Evolutionary conservation across 257 asterid genomes (phyloP).

Genomic region (Striga asiatica): DNA sequence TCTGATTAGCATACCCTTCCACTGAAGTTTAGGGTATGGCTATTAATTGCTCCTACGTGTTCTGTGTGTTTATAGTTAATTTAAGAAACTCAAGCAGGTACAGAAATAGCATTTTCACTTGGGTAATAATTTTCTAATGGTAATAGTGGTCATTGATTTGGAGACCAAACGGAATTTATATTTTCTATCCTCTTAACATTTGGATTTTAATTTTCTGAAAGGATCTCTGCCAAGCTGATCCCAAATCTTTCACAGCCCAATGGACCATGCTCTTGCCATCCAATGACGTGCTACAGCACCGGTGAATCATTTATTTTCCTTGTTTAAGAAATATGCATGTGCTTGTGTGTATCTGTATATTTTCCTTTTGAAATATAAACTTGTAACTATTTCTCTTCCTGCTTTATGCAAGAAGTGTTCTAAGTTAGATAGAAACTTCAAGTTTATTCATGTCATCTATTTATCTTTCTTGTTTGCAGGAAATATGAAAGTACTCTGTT

Average conservation of each 20-base stretch:
- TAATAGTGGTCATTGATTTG: conserved; percentile 5
- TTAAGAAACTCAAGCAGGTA: conserved; percentile 6
- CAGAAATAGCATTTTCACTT: conserved; percentile 1
- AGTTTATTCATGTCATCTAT: conserved; percentile 2
- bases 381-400: neutral
- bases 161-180: conserved; percentile 5
- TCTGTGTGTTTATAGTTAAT: conserved; percentile 5
- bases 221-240: conserved; percentile 94
- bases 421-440: neutral
- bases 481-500: conserved; percentile 62
- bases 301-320: conserved; percentile 37
- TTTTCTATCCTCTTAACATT: conserved; percentile 18
- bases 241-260: conserved; percentile 69
- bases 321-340: too few species aligned
- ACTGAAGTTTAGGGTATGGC: neutral
- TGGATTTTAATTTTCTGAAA: conserved; percentile 25
- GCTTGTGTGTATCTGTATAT: conserved; percentile 9
- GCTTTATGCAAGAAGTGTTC: neutral
- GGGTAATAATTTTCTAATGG: neutral
- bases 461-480: conserved; percentile 34
- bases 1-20: neutral
- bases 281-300: conserved; percentile 71
- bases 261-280: conserved; percentile 89
- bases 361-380: neutral
- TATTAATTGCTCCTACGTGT: neutral